A percentile compares a stretch with the other conserved stretches of the same genome.
Evolutionary conservation across 108 stramenopile genomes (phyloP).

Genomic region (Nitzschia sp.): DNA sequence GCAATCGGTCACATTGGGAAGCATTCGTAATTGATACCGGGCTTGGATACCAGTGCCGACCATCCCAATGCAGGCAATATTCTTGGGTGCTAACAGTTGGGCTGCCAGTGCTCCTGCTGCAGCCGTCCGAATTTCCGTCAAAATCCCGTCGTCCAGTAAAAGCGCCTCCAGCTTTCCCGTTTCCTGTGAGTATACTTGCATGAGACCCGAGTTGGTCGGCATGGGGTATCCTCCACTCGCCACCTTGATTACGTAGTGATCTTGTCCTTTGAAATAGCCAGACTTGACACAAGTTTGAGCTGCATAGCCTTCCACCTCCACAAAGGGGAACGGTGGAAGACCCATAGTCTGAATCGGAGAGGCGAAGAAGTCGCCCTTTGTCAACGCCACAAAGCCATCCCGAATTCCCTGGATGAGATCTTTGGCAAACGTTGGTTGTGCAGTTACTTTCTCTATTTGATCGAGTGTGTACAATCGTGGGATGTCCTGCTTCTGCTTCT

Average conservation of each 20-base stretch:
- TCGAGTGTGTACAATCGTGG: slow-evolving; percentile 25
- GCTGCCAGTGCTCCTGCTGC: slow-evolving; percentile 74
- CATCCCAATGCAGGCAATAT: slow-evolving; percentile 49
- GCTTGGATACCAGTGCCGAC: slow-evolving; percentile 76
- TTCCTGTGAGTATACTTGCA: slow-evolving; percentile 71
- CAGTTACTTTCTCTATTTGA: slow-evolving; percentile 49
- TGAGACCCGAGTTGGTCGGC: slow-evolving; percentile 49
- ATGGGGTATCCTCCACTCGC: slow-evolving; percentile 68
- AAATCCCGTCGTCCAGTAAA: slow-evolving; percentile 64
- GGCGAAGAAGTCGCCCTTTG: slow-evolving; percentile 59
- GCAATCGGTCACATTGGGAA: slow-evolving; percentile 52
- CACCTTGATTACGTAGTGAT: slow-evolving; percentile 70
- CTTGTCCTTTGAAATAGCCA: slow-evolving; percentile 60
- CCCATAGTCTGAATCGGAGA: slow-evolving; percentile 72
- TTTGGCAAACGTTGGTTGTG: slow-evolving; percentile 32
- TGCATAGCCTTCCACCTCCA: slow-evolving; percentile 39
- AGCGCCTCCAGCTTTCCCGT: slow-evolving; percentile 63
- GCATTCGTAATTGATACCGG: slow-evolving; percentile 57
- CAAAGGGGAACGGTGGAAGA: slow-evolving; percentile 68
- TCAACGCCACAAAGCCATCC: slow-evolving; percentile 56
- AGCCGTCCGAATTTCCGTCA: slow-evolving; percentile 76
- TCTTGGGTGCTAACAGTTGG: slow-evolving; percentile 43
- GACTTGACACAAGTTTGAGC: slow-evolving; percentile 79
- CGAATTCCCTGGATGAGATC: slow-evolving; percentile 54
- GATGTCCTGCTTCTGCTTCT: neutral